A percentile compares a stretch with the other conserved stretches of the same genome.
phyloP scores from a whole-genome alignment of 305 asterid species.

The Euphrasia arctica region DNA sequence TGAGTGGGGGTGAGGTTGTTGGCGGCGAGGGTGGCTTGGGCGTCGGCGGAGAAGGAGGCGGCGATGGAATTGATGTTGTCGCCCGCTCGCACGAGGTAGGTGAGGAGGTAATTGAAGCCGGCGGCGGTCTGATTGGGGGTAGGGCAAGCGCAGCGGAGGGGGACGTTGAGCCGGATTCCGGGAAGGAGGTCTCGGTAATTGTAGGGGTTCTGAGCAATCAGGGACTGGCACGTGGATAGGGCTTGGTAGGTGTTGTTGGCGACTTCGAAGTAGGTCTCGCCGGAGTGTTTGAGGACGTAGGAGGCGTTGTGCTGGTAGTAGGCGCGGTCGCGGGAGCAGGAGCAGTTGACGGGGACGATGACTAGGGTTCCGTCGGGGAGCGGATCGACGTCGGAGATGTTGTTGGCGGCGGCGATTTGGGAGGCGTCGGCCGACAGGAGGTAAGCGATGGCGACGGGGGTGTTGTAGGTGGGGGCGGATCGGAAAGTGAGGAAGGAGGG shows the following conservation, averaged over 20 bases:
- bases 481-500: slow-evolving; percentile 54
- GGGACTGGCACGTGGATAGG: slow-evolving; percentile 55
- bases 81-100: slow-evolving; percentile 39
- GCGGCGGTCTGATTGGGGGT: slow-evolving; percentile 45
- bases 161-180: slow-evolving; percentile 27
- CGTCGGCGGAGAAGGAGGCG: slow-evolving; percentile 30
- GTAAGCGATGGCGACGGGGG: slow-evolving; percentile 34
- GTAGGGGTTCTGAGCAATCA: slow-evolving; percentile 41
- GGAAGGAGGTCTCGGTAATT: background rate
- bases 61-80: slow-evolving; percentile 24
- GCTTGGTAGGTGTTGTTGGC: slow-evolving; percentile 53
- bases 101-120: slow-evolving; percentile 41
- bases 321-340: slow-evolving; percentile 28
- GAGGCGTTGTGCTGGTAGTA: slow-evolving; percentile 55
- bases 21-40: slow-evolving; percentile 38
- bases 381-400: slow-evolving; percentile 33
- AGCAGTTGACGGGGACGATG: slow-evolving; percentile 47
- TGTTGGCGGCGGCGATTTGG: slow-evolving; percentile 43
- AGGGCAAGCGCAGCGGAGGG: slow-evolving; percentile 65
- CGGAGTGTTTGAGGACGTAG: slow-evolving; percentile 29
- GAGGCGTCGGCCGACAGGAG: slow-evolving; percentile 46
- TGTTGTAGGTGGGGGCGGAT: slow-evolving; percentile 45
- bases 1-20: slow-evolving; percentile 28
- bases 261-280: slow-evolving; percentile 39
- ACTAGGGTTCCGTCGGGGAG: slow-evolving; percentile 38